Evolutionary conservation across 306 rosid species (phyloP).

Genomic region (Castanopsis chinensis): DNA sequence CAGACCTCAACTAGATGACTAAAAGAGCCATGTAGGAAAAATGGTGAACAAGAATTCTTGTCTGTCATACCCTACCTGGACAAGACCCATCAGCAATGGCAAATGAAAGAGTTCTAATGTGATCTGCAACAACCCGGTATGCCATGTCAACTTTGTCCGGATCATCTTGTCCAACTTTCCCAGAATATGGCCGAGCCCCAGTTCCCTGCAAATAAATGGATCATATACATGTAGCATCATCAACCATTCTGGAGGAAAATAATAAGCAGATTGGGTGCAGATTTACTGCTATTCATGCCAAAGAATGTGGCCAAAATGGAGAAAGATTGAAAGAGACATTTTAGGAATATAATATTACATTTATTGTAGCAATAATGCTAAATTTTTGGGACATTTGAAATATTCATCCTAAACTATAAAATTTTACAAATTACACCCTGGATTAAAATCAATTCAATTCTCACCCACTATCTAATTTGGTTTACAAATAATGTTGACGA

Average conservation of each 20-base stretch:
- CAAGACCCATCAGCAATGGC: conserved; percentile 99
- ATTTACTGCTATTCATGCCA: background rate
- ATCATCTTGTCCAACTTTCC: conserved; percentile 88
- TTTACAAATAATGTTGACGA: no score
- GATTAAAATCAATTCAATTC: no score
- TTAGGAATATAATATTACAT: no score
- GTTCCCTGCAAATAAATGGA: conserved; percentile 59
- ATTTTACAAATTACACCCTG: no score
- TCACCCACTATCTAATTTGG: no score
- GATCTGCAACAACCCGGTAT: conserved; percentile 73
- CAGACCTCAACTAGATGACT: conserved; percentile 5
- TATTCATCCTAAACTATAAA: no score
- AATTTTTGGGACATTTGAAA: no score
- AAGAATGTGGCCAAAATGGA: background rate
- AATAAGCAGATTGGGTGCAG: background rate
- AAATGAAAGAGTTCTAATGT: conserved; percentile 72
- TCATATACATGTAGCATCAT: background rate
- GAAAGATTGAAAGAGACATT: background rate
- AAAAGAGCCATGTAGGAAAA: background rate
- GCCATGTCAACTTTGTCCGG: conserved; percentile 90
- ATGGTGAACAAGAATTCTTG: background rate
- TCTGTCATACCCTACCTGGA: conserved; percentile 60
- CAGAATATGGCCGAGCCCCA: conserved; percentile 81
- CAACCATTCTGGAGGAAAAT: background rate
- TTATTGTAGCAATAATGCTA: no score